These are phyloP conservation scores for Colletotrichum simmondsii DNA, from an alignment of 2,329 filamentous ascomycete species.

Conservation along the genomic window DNA sequence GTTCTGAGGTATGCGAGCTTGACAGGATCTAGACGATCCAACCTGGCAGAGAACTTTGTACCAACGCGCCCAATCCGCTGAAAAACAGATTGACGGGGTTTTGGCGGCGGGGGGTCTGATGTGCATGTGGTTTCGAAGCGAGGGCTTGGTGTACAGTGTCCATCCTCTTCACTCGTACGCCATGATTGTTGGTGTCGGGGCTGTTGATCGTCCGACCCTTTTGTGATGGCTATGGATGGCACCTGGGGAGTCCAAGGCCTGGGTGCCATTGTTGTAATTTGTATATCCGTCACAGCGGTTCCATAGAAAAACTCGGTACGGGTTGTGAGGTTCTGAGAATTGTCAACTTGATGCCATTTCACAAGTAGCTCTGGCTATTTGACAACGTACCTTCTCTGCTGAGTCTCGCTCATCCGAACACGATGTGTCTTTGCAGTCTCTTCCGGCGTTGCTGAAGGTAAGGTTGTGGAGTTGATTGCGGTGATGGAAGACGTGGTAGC, in stretches of 20 bases:
- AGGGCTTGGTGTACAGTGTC: slow-evolving; percentile 6
- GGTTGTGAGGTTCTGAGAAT: slow-evolving; percentile 38
- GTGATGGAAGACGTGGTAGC: slow-evolving; percentile 69
- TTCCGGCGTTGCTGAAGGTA: slow-evolving; percentile 56
- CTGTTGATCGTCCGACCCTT: slow-evolving; percentile 13
- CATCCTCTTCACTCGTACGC: slow-evolving; percentile 30
- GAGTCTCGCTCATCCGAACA: slow-evolving; percentile 41
- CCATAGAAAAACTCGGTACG: slow-evolving; percentile 53
- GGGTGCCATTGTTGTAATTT: slow-evolving; percentile 48
- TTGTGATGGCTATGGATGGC: slow-evolving; percentile 31
- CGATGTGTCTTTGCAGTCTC: slow-evolving; percentile 46
- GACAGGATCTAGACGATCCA: slow-evolving; percentile 62
- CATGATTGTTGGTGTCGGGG: slow-evolving; percentile 16
- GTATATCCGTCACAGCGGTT: slow-evolving; percentile 64
- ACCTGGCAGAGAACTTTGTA: slow-evolving; percentile 37
- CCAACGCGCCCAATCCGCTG: slow-evolving; percentile 26
- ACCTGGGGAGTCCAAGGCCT: slow-evolving; percentile 25
- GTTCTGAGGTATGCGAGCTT: slow-evolving; percentile 71
- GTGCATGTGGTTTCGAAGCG: slow-evolving; percentile 42
- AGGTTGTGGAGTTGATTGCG: slow-evolving; percentile 66
- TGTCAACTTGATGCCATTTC: neutral
- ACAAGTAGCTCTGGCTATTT: neutral
- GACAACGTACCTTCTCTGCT: slow-evolving; percentile 46
- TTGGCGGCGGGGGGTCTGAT: slow-evolving; percentile 26
- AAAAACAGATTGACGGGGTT: slow-evolving; percentile 26